These are phyloP conservation scores for Eutrema salsugineum DNA, from an alignment of 441 rosid species.

Conservation along the genomic window DNA sequence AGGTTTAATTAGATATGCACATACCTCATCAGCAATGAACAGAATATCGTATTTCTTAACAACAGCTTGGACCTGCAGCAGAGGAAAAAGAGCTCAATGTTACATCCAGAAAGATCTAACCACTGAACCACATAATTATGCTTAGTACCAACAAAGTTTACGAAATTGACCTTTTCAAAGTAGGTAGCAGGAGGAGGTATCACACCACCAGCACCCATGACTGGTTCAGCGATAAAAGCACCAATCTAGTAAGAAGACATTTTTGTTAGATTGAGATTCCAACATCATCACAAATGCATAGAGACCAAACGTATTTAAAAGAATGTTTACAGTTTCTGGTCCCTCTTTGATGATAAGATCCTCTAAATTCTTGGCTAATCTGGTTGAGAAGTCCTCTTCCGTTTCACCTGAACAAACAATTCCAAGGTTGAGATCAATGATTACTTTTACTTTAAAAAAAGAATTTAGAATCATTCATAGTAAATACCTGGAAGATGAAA, in stretches of 20 bases:
- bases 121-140: not conserved
- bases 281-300: not conserved
- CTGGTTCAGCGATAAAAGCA: constrained; percentile 98
- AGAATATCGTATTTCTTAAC: constrained; percentile 83
- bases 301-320: not conserved
- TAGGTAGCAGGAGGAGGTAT: constrained; percentile 96
- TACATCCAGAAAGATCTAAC: not conserved
- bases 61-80: constrained; percentile 84
- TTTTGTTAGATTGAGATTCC: constrained; percentile 18
- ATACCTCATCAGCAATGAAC: constrained; percentile 95
- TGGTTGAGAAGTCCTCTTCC: constrained; percentile 90
- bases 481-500: constrained; percentile 79
- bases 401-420: constrained; percentile 65
- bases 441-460: not conserved
- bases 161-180: constrained; percentile 71
- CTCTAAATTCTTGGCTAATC: constrained; percentile 88
- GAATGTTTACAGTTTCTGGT: constrained; percentile 75
- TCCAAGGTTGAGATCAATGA: not conserved
- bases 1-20: not conserved
- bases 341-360: constrained; percentile 93
- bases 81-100: not conserved
- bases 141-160: not conserved
- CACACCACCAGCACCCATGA: constrained; percentile 99
- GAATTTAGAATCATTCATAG: not conserved
- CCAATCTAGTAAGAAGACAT: constrained; percentile 62